phyloP scores from a whole-genome alignment of 2,329 filamentous ascomycete genomes.

The Diplodia seriata region DNA sequence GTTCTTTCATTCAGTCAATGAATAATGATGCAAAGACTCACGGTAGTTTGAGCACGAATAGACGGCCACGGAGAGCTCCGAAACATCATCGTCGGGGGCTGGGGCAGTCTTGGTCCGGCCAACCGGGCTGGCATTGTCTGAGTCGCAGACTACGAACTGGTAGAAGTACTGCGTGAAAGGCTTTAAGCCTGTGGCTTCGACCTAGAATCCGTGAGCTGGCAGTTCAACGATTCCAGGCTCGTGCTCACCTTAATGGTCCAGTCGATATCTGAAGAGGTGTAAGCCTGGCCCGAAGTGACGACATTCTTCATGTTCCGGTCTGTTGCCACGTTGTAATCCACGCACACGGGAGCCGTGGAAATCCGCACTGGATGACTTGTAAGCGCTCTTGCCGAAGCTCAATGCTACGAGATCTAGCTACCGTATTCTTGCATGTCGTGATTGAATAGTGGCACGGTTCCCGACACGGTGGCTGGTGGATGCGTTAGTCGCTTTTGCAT shows the following conservation, averaged over 20 bases:
- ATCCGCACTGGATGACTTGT: constrained; percentile 46
- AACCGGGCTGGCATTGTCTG: constrained; percentile 64
- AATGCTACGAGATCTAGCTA: neutral
- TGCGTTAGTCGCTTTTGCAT: neutral
- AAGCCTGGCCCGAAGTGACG: constrained; percentile 65
- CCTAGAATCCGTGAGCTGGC: constrained; percentile 47
- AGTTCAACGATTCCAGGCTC: too few species aligned
- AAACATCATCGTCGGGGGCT: constrained; percentile 59
- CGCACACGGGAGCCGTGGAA: constrained; percentile 68
- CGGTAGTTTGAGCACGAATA: constrained; percentile 75
- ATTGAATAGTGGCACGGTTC: constrained; percentile 56
- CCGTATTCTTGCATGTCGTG: constrained; percentile 54
- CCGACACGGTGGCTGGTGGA: constrained; percentile 55
- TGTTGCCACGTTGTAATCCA: constrained; percentile 66
- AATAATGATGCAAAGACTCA: constrained; percentile 42
- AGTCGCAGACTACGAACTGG: constrained; percentile 70
- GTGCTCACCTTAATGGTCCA: constrained; percentile 70
- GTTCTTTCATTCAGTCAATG: neutral
- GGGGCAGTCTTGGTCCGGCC: constrained; percentile 74
- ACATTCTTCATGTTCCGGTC: constrained; percentile 55
- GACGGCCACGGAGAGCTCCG: constrained; percentile 67
- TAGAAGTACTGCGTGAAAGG: constrained; percentile 72
- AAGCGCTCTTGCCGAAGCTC: neutral
- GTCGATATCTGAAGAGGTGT: constrained; percentile 74
- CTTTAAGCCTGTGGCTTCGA: constrained; percentile 67